Conservation (phyloP, 2,329 filamentous ascomycete species). For the Didymella glomerata region DNA sequence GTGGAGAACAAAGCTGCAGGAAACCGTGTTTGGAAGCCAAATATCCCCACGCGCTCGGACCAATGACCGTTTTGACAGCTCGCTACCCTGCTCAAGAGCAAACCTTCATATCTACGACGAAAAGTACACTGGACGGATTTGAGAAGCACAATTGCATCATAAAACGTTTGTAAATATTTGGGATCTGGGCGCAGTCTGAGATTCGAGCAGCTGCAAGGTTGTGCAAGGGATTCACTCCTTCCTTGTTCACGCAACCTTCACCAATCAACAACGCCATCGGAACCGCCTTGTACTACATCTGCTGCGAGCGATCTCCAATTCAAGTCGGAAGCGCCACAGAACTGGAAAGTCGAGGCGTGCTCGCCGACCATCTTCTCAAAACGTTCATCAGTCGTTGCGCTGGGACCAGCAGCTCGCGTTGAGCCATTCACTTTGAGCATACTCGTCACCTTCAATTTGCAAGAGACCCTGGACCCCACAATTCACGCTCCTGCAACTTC, state of each 20-base stretch:
- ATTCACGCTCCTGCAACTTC: slow-evolving; percentile 15
- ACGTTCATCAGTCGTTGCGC: slow-evolving; percentile 4
- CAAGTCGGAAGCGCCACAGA: slow-evolving; percentile 22
- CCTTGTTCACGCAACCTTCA: slow-evolving; percentile 4
- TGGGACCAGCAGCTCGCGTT: slow-evolving; percentile 14
- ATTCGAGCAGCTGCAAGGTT: slow-evolving; percentile 8
- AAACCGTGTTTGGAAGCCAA: slow-evolving; percentile 1
- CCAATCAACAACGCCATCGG: slow-evolving; percentile 8
- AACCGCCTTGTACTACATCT: slow-evolving; percentile 16
- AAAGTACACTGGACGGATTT: background rate
- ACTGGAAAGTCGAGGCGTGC: slow-evolving; percentile 18
- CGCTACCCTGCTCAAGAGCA: background rate
- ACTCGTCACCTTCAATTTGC: slow-evolving; percentile 1
- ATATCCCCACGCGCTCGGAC: slow-evolving; percentile 11
- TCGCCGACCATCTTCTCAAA: slow-evolving; percentile 10
- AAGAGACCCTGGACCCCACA: slow-evolving; percentile 17
- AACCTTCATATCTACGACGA: slow-evolving; percentile 10
- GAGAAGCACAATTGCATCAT: slow-evolving; percentile 7
- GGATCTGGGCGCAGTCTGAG: background rate
- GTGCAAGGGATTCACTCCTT: slow-evolving; percentile 8
- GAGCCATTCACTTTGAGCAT: slow-evolving; percentile 12
- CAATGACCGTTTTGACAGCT: slow-evolving; percentile 1
- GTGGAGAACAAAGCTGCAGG: slow-evolving; percentile 6
- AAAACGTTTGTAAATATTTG: background rate
- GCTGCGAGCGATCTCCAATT: slow-evolving; percentile 8